phyloP scores from a whole-genome alignment of 1,284 basidiomycete genomes.

The Marasmius sp. region DNA sequence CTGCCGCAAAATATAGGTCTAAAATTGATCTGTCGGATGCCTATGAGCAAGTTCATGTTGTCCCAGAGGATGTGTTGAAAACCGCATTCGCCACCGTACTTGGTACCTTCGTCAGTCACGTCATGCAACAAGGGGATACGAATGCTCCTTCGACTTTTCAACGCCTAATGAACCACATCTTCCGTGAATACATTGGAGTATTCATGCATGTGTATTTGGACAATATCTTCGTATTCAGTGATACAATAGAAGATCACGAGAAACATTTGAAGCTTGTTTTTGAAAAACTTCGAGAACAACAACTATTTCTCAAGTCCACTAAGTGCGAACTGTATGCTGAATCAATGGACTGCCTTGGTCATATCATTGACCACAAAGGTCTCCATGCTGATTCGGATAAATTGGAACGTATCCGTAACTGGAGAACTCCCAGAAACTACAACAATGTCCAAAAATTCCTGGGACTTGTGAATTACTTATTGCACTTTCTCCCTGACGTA shows the following conservation, averaged over 20 bases:
- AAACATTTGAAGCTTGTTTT: no score
- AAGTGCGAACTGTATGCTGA: slow-evolving; percentile 22
- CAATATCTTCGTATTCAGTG: no score
- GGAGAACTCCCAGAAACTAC: slow-evolving; percentile 22
- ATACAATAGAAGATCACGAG: no score
- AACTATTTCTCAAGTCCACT: no score
- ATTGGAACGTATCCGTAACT: slow-evolving; percentile 18
- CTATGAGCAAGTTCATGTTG: slow-evolving; percentile 24
- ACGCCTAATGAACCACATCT: slow-evolving; percentile 21
- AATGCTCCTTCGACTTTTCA: slow-evolving; percentile 25
- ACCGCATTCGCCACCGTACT: slow-evolving; percentile 19
- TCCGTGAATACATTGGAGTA: slow-evolving; percentile 23
- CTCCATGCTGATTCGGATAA: slow-evolving; percentile 21
- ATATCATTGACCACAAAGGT: slow-evolving; percentile 20
- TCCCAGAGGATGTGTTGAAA: neutral
- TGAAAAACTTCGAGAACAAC: no score
- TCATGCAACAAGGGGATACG: slow-evolving; percentile 33
- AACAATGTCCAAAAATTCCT: slow-evolving; percentile 30
- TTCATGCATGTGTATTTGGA: slow-evolving; percentile 34
- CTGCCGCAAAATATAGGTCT: slow-evolving; percentile 21
- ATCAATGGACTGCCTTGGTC: slow-evolving; percentile 20
- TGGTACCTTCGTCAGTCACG: slow-evolving; percentile 25
- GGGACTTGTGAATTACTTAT: slow-evolving; percentile 31
- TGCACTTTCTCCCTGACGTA: slow-evolving; percentile 27
- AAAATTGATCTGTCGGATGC: slow-evolving; percentile 34